Evolutionary conservation across 768 basidiomycete genomes (phyloP), one percentile per base, ranked within the genome.

Genomic region (Lentinula raphanica): DNA sequence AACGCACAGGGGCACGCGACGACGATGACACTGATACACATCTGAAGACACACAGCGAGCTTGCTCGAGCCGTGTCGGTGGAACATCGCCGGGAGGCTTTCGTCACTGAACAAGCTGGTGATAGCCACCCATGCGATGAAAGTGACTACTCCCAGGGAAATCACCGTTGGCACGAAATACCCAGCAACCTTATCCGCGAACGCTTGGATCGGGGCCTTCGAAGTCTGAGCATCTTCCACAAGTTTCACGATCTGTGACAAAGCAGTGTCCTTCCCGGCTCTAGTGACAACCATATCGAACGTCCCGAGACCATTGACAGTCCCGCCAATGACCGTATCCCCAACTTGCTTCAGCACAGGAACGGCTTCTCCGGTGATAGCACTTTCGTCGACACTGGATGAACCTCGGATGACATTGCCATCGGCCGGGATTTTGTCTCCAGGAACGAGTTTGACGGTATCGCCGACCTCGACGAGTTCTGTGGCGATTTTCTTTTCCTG

Each of bases 1-100:
- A 99, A 81, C 0, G 97, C 96, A 69, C 97, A 99, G 0, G 97
- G 97, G 71, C 97, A 99, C 21, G 97, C 96, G 53, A 99, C 94
- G 49, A 99, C 97, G 59, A 99, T 83, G 61, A 98, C 97, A 39
- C 92, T 94, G 68, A 98, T 99, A 71, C 96, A 98, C 66, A 99
- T 86, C 75, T 96, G 94, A 48, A 99, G 77, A 69, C 95, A 98
- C 13, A 96, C 88, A 6, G 92, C 90, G 59, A 98, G 76, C 66
- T 88, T 90, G 66, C 85, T 90, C 38, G 90, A 82, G 5, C 94
- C 96, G 32, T 91, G 86, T 23, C 77, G 78, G 64, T 82, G 84
- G 81, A 99, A 99, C 80, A 97, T 87, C 50, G 74, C 74, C 0
- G 97, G 97, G 7, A 99, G 78, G 35, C 72, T 71, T 5, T 80